phyloP scores from a whole-genome alignment of 257 asterid species.

The Salvia rosmarinus region DNA sequence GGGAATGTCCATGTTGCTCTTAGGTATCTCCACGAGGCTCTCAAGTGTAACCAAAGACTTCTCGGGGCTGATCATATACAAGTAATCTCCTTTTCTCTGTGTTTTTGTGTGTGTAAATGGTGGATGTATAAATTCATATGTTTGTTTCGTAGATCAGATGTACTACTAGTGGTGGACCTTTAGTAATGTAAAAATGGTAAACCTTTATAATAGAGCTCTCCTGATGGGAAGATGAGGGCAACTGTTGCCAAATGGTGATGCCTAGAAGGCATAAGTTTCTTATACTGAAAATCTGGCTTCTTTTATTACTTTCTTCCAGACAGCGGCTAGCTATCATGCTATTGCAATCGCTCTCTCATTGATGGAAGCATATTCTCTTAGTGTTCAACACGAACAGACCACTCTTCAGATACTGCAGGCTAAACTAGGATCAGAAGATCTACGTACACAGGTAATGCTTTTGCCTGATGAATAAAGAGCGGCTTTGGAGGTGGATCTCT shows the following conservation, averaged over 20 bases:
- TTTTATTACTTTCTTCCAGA: conserved; percentile 25
- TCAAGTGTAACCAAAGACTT: conserved; percentile 81
- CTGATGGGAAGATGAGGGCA: neutral
- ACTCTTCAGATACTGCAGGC: conserved; percentile 46
- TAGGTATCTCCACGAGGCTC: conserved; percentile 85
- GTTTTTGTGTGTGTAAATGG: neutral
- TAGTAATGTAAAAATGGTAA: neutral
- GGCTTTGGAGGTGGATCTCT: conserved; percentile 27
- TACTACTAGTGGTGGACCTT: neutral
- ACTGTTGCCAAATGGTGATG: neutral
- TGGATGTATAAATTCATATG: neutral
- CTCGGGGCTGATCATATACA: conserved; percentile 85
- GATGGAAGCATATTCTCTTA: conserved; percentile 48
- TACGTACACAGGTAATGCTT: conserved; percentile 42
- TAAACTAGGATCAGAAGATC: conserved; percentile 45
- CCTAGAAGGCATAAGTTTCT: conserved; percentile 1
- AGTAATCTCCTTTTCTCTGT: conserved; percentile 39
- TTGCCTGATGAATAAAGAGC: conserved; percentile 1
- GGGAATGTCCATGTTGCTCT: conserved; percentile 85
- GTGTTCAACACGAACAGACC: conserved; percentile 47
- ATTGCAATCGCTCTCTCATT: conserved; percentile 48
- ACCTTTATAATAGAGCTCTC: neutral
- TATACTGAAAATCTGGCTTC: conserved; percentile 1
- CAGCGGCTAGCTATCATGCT: conserved; percentile 50
- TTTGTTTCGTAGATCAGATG: neutral